Conservation (phyloP, 23 red algal species). For the Agarophyton chilense region DNA sequence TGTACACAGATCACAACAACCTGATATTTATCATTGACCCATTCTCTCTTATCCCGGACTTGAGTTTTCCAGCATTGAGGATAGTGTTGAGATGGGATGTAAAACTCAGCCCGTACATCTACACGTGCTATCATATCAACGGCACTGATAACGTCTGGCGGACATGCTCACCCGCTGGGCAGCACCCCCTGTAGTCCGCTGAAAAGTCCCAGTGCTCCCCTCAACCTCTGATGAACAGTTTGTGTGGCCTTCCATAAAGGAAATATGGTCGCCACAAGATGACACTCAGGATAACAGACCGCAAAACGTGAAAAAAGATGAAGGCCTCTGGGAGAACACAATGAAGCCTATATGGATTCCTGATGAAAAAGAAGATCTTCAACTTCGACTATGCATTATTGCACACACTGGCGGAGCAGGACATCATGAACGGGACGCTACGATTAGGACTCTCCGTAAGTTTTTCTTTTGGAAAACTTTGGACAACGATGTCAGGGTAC, state of each 20-base stretch:
- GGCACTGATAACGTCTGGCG: not conserved
- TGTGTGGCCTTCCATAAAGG: not conserved
- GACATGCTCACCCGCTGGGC: not conserved
- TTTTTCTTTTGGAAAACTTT: not conserved
- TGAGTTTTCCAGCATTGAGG: not conserved
- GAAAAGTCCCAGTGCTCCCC: not conserved
- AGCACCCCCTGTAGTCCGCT: not conserved
- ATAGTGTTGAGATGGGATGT: not conserved
- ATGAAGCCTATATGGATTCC: not conserved
- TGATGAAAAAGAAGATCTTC: not conserved
- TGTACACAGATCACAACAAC: constrained; percentile 17
- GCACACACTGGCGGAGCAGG: not conserved
- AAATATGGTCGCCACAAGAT: not conserved
- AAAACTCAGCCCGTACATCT: not conserved
- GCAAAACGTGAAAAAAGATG: not conserved
- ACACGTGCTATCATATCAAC: constrained; percentile 1
- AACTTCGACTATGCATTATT: not conserved
- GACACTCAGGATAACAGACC: not conserved
- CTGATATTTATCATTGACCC: constrained; percentile 12
- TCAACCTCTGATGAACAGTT: not conserved
- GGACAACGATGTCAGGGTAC: not conserved
- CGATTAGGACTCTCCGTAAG: no score
- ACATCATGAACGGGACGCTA: not conserved
- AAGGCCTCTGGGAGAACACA: not conserved
- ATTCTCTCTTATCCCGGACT: not conserved